Evolutionary conservation across 176 grass and related monocot species (phyloP), one percentile per base, ranked within the genome.

Genomic region (Thalia dealbata): DNA sequence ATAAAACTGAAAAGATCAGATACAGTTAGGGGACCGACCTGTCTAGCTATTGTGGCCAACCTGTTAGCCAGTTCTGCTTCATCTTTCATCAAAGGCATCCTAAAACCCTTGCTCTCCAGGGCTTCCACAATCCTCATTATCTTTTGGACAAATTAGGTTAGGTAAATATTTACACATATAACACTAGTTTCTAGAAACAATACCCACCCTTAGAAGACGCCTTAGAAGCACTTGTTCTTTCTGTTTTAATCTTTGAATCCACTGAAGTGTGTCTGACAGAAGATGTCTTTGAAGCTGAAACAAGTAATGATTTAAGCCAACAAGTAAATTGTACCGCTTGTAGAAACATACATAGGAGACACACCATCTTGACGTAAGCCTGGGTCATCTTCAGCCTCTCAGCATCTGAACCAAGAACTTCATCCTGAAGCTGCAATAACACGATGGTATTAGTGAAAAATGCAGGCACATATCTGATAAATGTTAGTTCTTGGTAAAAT

Each of bases 221-320:
- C 95, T 93, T 79, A 91, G 82, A 81, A 85, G 79, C 78, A 81
- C 82, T 43, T 92, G 58, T 73, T 99, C 90, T 83, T 93, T 88
- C 75, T 91, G 95, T 82, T 93, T 99, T 78, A 99, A 76, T 61
- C 84, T 85, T 78, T 93, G 95, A 69, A 91, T 88, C 87, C 87
- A 81, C 59, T 88, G 87, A 72, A 82, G 76, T 5, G 87, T 93
- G 48, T 99, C 87, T 58, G 83, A 85, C 88, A 93, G 90, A 83
- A 99, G 91, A 86, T 93, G 90, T 29, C 89, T 88, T 82, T 88
- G 90, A 67, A 99, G 77, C 90, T 96, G 79, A 73, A 75, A 77
- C 63, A 73, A 21, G 55, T n/a, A 67, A 21, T 32, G 30, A 29
- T 42, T 64, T 46, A 67, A 32, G 30, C 7, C 27, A 8, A 68